phyloP scores from a whole-genome alignment of 2,329 filamentous ascomycete species.

The Onygenales sp. region DNA sequence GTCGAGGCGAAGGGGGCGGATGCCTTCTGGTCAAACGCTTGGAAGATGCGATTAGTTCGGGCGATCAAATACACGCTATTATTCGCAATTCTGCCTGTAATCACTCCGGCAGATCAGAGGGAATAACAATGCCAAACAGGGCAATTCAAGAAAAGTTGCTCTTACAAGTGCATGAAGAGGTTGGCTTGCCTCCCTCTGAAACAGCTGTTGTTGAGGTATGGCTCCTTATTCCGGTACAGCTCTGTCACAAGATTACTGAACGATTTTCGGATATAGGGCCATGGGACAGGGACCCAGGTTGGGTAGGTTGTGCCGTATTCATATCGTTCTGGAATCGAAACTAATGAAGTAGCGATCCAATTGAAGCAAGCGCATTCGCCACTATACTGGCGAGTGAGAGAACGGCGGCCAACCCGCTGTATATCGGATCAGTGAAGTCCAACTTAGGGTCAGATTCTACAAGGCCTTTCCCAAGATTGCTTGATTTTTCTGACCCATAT shows the following conservation, averaged over 20 bases:
- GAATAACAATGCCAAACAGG: constrained; percentile 35
- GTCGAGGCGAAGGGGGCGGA: constrained; percentile 36
- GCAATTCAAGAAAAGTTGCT: constrained; percentile 27
- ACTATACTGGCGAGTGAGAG: neutral
- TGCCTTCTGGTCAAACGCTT: constrained; percentile 35
- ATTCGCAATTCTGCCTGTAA: constrained; percentile 34
- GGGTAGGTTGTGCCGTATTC: too few relatives aligned
- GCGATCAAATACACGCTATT: constrained; percentile 34
- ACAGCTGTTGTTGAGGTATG: neutral
- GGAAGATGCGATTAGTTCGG: constrained; percentile 30
- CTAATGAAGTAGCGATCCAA: neutral
- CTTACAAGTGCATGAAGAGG: constrained; percentile 20
- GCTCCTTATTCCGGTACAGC: too few relatives aligned
- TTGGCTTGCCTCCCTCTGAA: constrained; percentile 12
- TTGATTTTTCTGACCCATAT: neutral
- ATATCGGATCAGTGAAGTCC: neutral
- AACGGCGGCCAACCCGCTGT: neutral
- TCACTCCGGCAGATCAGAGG: constrained; percentile 37
- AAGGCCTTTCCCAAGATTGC: neutral
- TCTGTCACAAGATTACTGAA: too few relatives aligned
- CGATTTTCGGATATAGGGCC: too few relatives aligned
- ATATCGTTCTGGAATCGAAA: neutral
- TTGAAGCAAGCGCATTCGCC: neutral
- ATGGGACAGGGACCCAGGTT: too few relatives aligned
- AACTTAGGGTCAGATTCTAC: neutral